A percentile compares a stretch with the other conserved stretches of the same genome.
Conservation (phyloP, 177 flowering plant species). For the Vitis hybrid region DNA sequence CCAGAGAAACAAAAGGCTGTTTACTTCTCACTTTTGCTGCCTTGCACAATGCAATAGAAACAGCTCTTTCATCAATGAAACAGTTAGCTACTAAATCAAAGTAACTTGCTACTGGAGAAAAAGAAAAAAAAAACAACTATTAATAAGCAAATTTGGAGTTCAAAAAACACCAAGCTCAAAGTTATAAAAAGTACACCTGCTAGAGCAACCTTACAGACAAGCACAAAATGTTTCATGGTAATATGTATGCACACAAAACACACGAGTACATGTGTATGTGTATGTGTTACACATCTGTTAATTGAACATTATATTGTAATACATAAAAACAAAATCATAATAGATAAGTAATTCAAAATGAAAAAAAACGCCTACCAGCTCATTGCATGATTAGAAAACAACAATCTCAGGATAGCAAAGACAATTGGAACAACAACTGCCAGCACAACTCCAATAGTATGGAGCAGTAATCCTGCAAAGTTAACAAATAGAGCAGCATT, state of each 20-base stretch:
- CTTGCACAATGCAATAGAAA: background rate
- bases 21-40: background rate
- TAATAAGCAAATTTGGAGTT: background rate
- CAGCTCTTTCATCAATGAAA: conserved; percentile 1
- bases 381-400: conserved; percentile 72
- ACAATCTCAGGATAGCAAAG: conserved; percentile 67
- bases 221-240: too few species aligned
- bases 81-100: background rate
- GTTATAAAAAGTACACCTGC: background rate
- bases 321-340: background rate
- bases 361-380: conserved; percentile 58
- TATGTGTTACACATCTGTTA: too few species aligned
- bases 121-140: too few species aligned
- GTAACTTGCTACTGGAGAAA: background rate
- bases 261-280: too few species aligned
- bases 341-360: background rate
- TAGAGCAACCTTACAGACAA: background rate
- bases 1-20: background rate
- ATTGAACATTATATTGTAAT: too few species aligned
- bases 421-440: conserved; percentile 63
- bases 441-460: conserved; percentile 57
- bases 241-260: too few species aligned
- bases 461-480: conserved; percentile 69
- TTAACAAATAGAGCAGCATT: conserved; percentile 6
- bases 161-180: background rate